Evolutionary conservation across 768 basidiomycete species (phyloP), one percentile per base, ranked within the genome.

Genomic region (Fomitopsis pulvina): DNA sequence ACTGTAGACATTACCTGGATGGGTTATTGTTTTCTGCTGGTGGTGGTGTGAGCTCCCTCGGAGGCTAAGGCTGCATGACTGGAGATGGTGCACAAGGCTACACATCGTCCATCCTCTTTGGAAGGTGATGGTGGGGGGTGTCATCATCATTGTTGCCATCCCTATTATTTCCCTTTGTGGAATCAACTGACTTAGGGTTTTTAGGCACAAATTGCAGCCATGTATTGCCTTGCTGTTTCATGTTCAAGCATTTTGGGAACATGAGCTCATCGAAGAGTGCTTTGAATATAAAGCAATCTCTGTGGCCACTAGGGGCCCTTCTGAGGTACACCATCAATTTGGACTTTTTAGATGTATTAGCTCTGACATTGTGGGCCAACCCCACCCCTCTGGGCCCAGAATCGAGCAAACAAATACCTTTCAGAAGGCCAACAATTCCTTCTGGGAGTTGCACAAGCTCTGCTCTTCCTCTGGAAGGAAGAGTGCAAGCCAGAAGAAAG

Each of bases 321-420:
- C 63, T 58, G 24, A 64, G 20, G 45, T 53, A 61, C 16, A 50
- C 51, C 49, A 62, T 60, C 37, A 50, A 43, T 26, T 47, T 26
- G 20, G 52, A 49, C 16, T 58, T 48, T 8, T 44, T 20, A 48
- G 32, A 41, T 41, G 51, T 51, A 34, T 51, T 54, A 9, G 10
- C 29, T 8, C 40, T 3, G n/a, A n/a, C n/a, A n/a, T n/a, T n/a
- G n/a, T n/a, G n/a, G n/a, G n/a, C n/a, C n/a, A n/a, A n/a, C n/a
- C n/a, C n/a, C n/a, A n/a, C n/a, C n/a, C n/a, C n/a, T n/a, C n/a
- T n/a, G n/a, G n/a, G n/a, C n/a, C n/a, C n/a, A n/a, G n/a, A n/a
- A n/a, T n/a, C n/a, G n/a, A n/a, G n/a, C n/a, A n/a, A n/a, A n/a
- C n/a, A n/a, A n/a, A n/a, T n/a, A n/a, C n/a, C n/a, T n/a, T n/a